Base-by-base conservation (phyloP, 2,329 filamentous ascomycete genomes). In the Ophiostoma tasmaniense region DNA sequence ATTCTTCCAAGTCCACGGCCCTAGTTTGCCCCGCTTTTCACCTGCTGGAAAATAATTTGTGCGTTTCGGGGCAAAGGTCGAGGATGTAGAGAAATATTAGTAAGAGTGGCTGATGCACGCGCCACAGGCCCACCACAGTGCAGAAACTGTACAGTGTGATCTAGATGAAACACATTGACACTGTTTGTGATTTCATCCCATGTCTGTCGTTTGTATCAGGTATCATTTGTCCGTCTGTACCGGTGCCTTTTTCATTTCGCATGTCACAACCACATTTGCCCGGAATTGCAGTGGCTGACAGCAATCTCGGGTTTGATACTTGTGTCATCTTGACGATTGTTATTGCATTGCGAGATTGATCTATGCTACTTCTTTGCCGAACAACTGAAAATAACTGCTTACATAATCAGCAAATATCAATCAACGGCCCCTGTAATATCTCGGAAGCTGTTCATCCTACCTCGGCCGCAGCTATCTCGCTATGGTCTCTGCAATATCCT, bases 11-110 rank as follows among this genome's bases (percentile, higher is more conserved):
- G 66, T 28, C 65, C 42, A 67, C 42, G 66, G 33, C 66, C 66
- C 66, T 52, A 59, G 66, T 67, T 55, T 66, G 52, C 22, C n/a
- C 37, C 39, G 22, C 39, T 66, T 42, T 64, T 37, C 20, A n/a
- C 17, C 28, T 39, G 28, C 64, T 66, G 66, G 66, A 67, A 66
- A 70, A 71, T 66, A 70, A 67, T 59, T 70, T 71, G 70, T 71
- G 70, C 70, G 70, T 69, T 69, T 66, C 39, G 37, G 67, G 55
- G 52, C 66, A 67, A 35, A 25, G 17, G 62, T 39, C 10, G 33
- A 25, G 7, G 35, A 37, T 10, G 55, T 59, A 35, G 42, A 20
- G 50, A 69, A 67, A 69, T 67, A 67, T 59, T 67, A 65, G 42
- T 65, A 37, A 64, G 22, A 37, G 68, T 67, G 37, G 37, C 37